Evolutionary conservation across 148 eudicot genomes (phyloP).

Genomic region (Chenopodium berlandieri): DNA sequence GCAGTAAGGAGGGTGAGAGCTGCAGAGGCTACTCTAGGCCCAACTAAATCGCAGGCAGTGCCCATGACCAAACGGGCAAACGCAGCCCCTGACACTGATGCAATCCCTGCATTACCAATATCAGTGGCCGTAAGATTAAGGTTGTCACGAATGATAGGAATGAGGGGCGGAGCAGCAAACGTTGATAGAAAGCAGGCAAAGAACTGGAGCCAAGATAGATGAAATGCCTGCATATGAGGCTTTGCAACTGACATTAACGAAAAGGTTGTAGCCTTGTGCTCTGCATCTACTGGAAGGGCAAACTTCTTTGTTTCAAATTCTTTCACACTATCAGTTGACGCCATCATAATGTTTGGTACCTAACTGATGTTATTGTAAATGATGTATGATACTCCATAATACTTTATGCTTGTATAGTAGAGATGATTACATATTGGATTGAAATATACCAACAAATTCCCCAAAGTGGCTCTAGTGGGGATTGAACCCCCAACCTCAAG

Average conservation of each 20-base stretch:
- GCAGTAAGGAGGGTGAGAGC: slow-evolving; percentile 60
- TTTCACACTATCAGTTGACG: not conserved
- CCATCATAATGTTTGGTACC: not conserved
- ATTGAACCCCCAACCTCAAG: too few relatives aligned
- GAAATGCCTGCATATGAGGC: slow-evolving; percentile 90
- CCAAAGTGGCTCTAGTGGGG: too few relatives aligned
- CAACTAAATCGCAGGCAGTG: slow-evolving; percentile 71
- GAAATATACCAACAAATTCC: too few relatives aligned
- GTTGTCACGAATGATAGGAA: slow-evolving; percentile 75
- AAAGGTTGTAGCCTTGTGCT: slow-evolving; percentile 63
- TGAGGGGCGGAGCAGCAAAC: slow-evolving; percentile 85
- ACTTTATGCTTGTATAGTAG: not conserved
- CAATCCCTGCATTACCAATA: slow-evolving; percentile 85
- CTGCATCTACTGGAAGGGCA: slow-evolving; percentile 60
- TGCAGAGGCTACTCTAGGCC: slow-evolving; percentile 76
- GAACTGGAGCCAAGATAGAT: slow-evolving; percentile 77
- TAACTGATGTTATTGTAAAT: not conserved
- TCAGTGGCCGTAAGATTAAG: slow-evolving; percentile 61
- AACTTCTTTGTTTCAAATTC: slow-evolving; percentile 25
- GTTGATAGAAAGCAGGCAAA: slow-evolving; percentile 73
- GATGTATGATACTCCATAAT: too few relatives aligned
- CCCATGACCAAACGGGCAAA: slow-evolving; percentile 80
- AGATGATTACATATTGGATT: too few relatives aligned
- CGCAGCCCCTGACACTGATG: slow-evolving; percentile 74
- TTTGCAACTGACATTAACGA: slow-evolving; percentile 46